Evolutionary conservation across 169 alveolate genomes (phyloP).

Genomic region (Plasmodium chabaudi): DNA sequence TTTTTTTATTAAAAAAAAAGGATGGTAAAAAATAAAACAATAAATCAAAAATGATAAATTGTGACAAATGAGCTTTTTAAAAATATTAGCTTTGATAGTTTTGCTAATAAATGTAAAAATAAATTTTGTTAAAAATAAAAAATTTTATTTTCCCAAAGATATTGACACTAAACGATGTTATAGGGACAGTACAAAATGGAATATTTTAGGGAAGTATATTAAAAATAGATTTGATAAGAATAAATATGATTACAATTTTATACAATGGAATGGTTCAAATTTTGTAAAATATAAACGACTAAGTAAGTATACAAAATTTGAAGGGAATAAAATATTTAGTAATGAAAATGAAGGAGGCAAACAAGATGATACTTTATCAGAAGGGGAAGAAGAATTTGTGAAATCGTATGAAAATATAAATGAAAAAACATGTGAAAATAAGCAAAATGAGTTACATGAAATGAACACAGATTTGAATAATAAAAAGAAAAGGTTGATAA

Average conservation of each 20-base stretch:
- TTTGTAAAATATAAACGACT: background rate
- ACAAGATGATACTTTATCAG: background rate
- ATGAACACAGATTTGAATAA: background rate
- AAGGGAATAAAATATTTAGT: background rate
- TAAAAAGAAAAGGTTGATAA: slow-evolving; percentile 10
- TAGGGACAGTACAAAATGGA: no score
- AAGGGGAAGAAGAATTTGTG: background rate
- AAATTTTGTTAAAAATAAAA: no score
- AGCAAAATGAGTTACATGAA: background rate
- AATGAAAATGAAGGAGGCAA: no score
- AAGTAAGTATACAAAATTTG: background rate
- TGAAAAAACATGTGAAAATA: no score
- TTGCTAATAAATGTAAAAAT: background rate
- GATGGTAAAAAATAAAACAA: no score
- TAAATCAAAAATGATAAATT: background rate
- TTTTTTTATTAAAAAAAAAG: no score
- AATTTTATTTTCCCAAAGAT: no score
- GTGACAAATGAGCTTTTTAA: background rate
- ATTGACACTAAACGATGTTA: no score
- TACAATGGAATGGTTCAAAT: background rate
- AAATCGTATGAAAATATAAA: background rate
- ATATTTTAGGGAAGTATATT: background rate
- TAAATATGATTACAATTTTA: background rate
- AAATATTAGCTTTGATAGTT: background rate
- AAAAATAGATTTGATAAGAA: background rate